Base-by-base conservation (phyloP, 495 filamentous ascomycete genomes). In the Terfezia claveryi region DNA sequence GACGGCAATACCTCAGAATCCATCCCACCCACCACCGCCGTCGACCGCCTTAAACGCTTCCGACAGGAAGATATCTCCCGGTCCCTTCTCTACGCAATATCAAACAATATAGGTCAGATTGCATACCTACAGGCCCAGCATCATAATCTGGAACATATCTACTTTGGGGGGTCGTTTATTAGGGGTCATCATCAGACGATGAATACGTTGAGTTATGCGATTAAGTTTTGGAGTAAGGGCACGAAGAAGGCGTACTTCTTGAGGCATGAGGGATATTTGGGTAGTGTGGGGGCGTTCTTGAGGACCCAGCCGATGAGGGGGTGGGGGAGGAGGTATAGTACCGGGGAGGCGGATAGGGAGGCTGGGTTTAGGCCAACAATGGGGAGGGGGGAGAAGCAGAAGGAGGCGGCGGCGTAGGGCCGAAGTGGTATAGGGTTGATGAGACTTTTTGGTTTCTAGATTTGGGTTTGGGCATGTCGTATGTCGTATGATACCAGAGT, bases 161-260 rank as follows among this genome's bases (percentile, higher is more conserved):
- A 98, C 68, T 98, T 98, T 63, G 91, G 91, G 11, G 91, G 91
- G 37, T 87, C 82, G 9, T 98, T 96, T 68, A 98, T 98, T 64
- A 82, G 92, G 58, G 89, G 91, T 49, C 91, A 98, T 67, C 78
- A 80, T 10, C 92, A 96, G 67, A 98, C 91, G 14, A 96, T 98
- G 82, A 89, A 94, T 65, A 94, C 91, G 0, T 74, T 98, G 1
- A 83, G 81, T 38, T 96, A 91, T 64, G 91, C 89, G 63, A 96
- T 96, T 69, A 82, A 82, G 55, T 98, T 95, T 70, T 98, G 91
- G 91, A 87, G 82, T 61, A 83, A 89, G 62, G 91, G 92, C 56
- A 73, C 80, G 64, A 94, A 92, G 68, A 83, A 94, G 68, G 89
- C 91, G 9, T 96, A 93, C 68, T 98, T 98, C 65, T 66, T 98